Evolutionary conservation across 768 basidiomycete genomes (phyloP).

Genomic region (Phlebiopsis gigantea): DNA sequence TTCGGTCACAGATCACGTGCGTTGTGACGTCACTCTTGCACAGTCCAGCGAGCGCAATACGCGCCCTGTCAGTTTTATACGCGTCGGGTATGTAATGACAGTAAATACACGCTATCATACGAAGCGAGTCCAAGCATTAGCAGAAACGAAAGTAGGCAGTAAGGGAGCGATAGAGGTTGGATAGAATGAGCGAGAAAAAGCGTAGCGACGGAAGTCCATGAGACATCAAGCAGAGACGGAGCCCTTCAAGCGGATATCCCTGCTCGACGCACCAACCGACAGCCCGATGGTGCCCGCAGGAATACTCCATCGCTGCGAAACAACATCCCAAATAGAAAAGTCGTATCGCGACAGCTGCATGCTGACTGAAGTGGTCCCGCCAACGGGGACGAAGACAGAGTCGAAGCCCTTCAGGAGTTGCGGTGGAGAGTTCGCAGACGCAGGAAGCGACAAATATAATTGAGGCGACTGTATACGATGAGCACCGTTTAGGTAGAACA

Average conservation of each 20-base stretch:
- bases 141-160: background rate
- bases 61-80: background rate
- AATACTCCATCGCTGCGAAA: constrained; percentile 34
- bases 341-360: constrained; percentile 28
- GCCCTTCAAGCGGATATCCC: constrained; percentile 50
- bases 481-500: background rate
- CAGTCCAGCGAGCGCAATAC: background rate
- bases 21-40: background rate
- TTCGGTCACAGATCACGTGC: background rate
- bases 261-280: constrained; percentile 63
- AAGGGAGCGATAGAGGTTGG: background rate
- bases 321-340: constrained; percentile 34
- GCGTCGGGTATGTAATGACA: background rate
- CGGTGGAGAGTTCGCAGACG: constrained; percentile 43
- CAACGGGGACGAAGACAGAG: constrained; percentile 31
- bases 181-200: background rate
- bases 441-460: constrained; percentile 46
- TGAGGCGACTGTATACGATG: constrained; percentile 41
- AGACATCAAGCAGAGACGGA: constrained; percentile 18
- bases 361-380: constrained; percentile 24
- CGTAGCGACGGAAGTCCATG: background rate
- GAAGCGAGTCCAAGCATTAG: background rate
- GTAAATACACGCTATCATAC: background rate
- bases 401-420: constrained; percentile 53
- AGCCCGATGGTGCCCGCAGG: constrained; percentile 53